A percentile compares a stretch with the other conserved stretches of the same genome.
These are phyloP conservation scores for Cryptococcus deneoformans DNA, from an alignment of 1,284 basidiomycete genomes.

Conservation along the genomic window DNA sequence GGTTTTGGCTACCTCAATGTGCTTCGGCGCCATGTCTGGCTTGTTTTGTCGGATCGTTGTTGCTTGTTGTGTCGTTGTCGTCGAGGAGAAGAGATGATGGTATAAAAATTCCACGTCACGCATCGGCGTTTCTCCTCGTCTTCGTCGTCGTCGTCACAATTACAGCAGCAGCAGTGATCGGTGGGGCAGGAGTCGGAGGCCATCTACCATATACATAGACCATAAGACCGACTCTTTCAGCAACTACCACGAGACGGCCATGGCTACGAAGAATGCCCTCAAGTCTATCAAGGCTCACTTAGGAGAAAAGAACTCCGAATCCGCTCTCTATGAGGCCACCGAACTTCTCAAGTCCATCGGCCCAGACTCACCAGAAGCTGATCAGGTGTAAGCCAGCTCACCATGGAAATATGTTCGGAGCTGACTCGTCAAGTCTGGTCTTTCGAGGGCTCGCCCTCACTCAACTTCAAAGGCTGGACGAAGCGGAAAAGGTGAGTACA, in stretches of 20 bases:
- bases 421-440: slow-evolving; percentile 59
- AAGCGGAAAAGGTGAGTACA: slow-evolving; percentile 74
- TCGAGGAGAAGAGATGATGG: too few relatives aligned
- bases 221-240: too few relatives aligned
- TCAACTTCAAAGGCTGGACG: slow-evolving; percentile 65
- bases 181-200: too few relatives aligned
- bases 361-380: slow-evolving; percentile 51
- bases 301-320: slow-evolving; percentile 67
- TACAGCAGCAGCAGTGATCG: neutral
- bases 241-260: neutral
- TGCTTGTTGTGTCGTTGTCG: too few relatives aligned
- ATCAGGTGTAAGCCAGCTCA: slow-evolving; percentile 64
- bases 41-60: too few relatives aligned
- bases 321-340: slow-evolving; percentile 50
- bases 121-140: too few relatives aligned
- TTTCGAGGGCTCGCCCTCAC: slow-evolving; percentile 74
- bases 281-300: slow-evolving; percentile 77
- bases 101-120: too few relatives aligned
- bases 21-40: too few relatives aligned
- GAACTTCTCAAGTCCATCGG: slow-evolving; percentile 59
- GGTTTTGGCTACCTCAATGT: too few relatives aligned
- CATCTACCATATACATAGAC: too few relatives aligned
- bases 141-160: too few relatives aligned
- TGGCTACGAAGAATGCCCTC: slow-evolving; percentile 51
- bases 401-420: neutral